Conservation (phyloP, 2,329 filamentous ascomycete genomes). For the Talaromyces sp. region DNA sequence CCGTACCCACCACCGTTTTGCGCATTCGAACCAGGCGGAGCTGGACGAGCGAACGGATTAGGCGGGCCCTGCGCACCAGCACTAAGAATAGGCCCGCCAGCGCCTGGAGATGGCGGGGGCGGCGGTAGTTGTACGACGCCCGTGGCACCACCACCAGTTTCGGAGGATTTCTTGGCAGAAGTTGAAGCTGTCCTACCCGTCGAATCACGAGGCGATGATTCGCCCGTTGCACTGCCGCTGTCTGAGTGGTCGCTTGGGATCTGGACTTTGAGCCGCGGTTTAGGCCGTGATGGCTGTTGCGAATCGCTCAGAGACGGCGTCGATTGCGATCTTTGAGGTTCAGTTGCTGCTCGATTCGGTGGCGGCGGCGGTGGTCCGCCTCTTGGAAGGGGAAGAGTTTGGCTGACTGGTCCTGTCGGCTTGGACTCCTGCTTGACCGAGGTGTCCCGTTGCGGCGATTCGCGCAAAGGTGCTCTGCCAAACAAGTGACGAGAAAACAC, state of each 20-base stretch:
- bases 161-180: constrained; percentile 53
- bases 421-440: constrained; percentile 35
- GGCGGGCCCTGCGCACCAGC: constrained; percentile 89
- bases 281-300: constrained; percentile 63
- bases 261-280: constrained; percentile 85
- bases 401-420: constrained; percentile 52
- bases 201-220: constrained; percentile 63
- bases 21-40: constrained; percentile 58
- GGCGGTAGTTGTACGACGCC: constrained; percentile 78
- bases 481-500: constrained; percentile 81
- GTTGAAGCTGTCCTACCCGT: constrained; percentile 61
- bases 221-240: constrained; percentile 67
- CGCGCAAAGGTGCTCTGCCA: constrained; percentile 55
- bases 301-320: constrained; percentile 75
- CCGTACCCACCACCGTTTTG: constrained; percentile 46
- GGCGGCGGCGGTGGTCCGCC: constrained; percentile 59
- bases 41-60: constrained; percentile 90
- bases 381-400: constrained; percentile 41
- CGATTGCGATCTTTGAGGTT: constrained; percentile 50
- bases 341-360: constrained; percentile 50
- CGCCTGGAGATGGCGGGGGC: constrained; percentile 83
- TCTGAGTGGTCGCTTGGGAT: constrained; percentile 92
- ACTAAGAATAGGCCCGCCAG: constrained; percentile 63
- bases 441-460: constrained; percentile 47
- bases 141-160: constrained; percentile 61